These are phyloP conservation scores for Chaetothyriales sp. DNA, from an alignment of 2,329 filamentous ascomycete genomes.

Conservation along the genomic window DNA sequence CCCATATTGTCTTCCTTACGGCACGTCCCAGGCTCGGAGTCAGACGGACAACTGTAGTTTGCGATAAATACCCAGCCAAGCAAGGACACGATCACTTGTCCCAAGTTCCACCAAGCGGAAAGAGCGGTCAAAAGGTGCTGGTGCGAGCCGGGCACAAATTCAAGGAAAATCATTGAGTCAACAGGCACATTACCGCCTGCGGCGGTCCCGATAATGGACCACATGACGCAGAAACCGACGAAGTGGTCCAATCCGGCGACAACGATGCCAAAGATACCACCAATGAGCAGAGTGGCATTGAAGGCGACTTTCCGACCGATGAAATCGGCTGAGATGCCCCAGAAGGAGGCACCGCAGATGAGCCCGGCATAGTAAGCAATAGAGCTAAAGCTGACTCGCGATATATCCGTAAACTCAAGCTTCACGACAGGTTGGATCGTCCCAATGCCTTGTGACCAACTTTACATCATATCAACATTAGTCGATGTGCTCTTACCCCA, in stretches of 20 bases:
- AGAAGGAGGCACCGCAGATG: constrained; percentile 47
- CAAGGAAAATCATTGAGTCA: constrained; percentile 38
- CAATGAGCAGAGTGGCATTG: constrained; percentile 52
- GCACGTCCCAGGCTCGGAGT: constrained; percentile 21
- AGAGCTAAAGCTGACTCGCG: constrained; percentile 66
- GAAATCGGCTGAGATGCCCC: constrained; percentile 51
- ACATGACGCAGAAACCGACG: constrained; percentile 9
- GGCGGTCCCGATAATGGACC: constrained; percentile 5
- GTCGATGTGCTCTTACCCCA: too few relatives aligned
- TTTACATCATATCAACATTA: constrained; percentile 50
- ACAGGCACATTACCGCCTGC: constrained; percentile 15
- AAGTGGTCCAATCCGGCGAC: constrained; percentile 53
- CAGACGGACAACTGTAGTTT: constrained; percentile 41
- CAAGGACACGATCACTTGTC: constrained; percentile 30
- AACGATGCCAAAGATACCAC: constrained; percentile 46
- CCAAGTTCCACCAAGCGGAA: constrained; percentile 23
- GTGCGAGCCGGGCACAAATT: constrained; percentile 43
- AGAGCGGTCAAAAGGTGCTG: constrained; percentile 41
- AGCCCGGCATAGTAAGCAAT: constrained; percentile 59
- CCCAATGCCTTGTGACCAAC: constrained; percentile 21
- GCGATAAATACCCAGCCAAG: constrained; percentile 59
- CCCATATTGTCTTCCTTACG: constrained; percentile 47
- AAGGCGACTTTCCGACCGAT: constrained; percentile 55
- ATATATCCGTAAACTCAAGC: constrained; percentile 32
- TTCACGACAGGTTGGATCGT: constrained; percentile 21